Conservation (phyloP, 1,139 yeast species). For the Wickerhamomyces sp. region DNA sequence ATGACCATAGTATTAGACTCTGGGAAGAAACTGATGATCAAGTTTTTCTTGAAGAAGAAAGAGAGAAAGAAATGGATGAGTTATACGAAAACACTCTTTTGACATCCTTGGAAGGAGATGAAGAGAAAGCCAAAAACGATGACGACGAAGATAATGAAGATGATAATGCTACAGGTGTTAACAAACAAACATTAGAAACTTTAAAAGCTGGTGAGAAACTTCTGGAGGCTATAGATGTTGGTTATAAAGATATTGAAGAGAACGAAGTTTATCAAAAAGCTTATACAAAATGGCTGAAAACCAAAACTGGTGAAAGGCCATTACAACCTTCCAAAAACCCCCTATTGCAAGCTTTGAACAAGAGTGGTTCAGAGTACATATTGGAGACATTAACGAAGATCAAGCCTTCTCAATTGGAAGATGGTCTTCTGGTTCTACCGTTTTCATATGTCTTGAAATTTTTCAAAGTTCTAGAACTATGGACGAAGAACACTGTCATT, state of each 20-base stretch:
- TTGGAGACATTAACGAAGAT: conserved; percentile 65
- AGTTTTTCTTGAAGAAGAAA: conserved; percentile 91
- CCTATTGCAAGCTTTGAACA: conserved; percentile 62
- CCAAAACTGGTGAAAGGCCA: conserved; percentile 41
- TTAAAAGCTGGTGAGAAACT: conserved; percentile 92
- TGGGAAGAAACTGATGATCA: conserved; percentile 95
- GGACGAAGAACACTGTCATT: conserved; percentile 54
- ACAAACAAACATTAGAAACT: conserved; percentile 84
- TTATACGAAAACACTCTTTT: conserved; percentile 74
- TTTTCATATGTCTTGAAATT: conserved; percentile 76
- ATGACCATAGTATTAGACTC: conserved; percentile 85
- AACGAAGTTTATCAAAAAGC: conserved; percentile 42
- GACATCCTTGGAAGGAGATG: conserved; percentile 64
- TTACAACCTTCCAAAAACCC: conserved; percentile 63
- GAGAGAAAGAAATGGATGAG: conserved; percentile 93
- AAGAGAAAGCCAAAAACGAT: conserved; percentile 34
- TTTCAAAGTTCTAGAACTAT: conserved; percentile 66
- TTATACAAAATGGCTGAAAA: conserved; percentile 34
- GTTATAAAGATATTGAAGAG: conserved; percentile 65
- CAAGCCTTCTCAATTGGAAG: conserved; percentile 83
- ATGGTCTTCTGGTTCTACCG: conserved; percentile 85
- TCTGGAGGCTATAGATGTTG: conserved; percentile 89
- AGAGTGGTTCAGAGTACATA: conserved; percentile 75
- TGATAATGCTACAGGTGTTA: conserved; percentile 64
- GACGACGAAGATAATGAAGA: conserved; percentile 40